Base-by-base conservation (phyloP, 148 eudicot species). In the Chenopodium album region DNA sequence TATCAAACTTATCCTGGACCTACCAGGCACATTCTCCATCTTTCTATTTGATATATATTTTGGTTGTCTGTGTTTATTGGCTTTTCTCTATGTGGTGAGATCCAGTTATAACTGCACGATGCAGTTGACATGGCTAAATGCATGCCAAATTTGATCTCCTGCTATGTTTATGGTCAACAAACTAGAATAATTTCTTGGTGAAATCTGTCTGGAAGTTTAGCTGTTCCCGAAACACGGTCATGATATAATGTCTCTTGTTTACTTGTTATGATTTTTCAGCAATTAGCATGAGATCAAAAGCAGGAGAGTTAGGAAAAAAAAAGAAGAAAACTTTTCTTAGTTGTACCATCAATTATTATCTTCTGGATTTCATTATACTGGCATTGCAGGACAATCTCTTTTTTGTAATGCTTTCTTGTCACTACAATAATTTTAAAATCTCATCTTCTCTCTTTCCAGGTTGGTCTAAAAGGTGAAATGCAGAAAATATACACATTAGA, bases 401-500 rank as follows among this genome's bases (percentile, higher is more conserved):
- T 41, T 17, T 41, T 59, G 22, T 62, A 34, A 37, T 26, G 3
- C 16, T 29, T 65, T 81, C 23, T 46, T 64, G 52, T 54, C 77
- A 19, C 23, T 72, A 73, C 23, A 26, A 26, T 37, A 47, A 50
- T 26, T 28, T 74, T 54, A 14, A 64, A 72, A 78, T 71, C 64
- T 2, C 19, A 9, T 6, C 22, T 31, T 32, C 46, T 63, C 72
- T 81, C 50, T 70, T 46, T 75, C 68, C 83, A 96, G 98, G 91
- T 96, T 80, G 99, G 99, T 79, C 93, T 96, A 28, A 88, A 91
- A 84, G 99, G 99, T 80, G 98, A 96, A 84, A 86, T 85, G 80
- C 84, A 85, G 78, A 86, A 89, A 83, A 78, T 96, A 79, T 96
- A 90, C 84, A 70, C 74, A 14, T 17, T 60, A 48, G 91, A 87